A percentile compares a stretch with the other conserved stretches of the same genome.
Evolutionary conservation across 1,284 basidiomycete genomes (phyloP).

Genomic region (Trametes pubescens): DNA sequence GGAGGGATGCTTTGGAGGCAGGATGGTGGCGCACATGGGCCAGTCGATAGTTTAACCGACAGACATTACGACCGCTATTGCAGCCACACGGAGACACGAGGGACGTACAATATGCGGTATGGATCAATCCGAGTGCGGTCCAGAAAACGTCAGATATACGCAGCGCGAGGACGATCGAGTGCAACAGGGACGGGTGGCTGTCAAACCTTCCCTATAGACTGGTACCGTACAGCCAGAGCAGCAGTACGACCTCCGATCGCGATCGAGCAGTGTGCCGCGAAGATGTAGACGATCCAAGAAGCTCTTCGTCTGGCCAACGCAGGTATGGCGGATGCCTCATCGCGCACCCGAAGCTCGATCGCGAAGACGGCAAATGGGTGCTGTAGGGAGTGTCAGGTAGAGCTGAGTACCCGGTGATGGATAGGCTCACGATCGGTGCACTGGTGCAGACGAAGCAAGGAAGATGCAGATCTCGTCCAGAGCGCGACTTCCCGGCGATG

Average conservation of each 20-base stretch:
- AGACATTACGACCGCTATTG: background rate
- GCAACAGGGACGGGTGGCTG: background rate
- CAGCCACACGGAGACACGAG: background rate
- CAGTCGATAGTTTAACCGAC: background rate
- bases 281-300: background rate
- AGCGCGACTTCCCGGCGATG: background rate
- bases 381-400: background rate
- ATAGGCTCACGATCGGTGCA: constrained; percentile 6
- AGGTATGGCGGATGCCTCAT: constrained; percentile 1
- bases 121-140: background rate
- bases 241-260: background rate
- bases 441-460: background rate
- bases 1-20: too few species aligned
- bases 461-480: constrained; percentile 4
- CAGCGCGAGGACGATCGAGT: background rate
- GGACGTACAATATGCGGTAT: background rate
- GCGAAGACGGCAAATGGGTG: background rate
- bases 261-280: constrained; percentile 3
- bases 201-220: background rate
- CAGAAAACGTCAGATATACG: background rate
- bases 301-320: background rate
- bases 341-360: background rate
- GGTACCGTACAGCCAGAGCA: background rate
- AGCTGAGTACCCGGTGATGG: constrained; percentile 6
- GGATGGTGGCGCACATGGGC: background rate